These are phyloP conservation scores for Antitrichia curtipendula DNA, from an alignment of 225 moss, liverwort and hornwort species.

Conservation along the genomic window DNA sequence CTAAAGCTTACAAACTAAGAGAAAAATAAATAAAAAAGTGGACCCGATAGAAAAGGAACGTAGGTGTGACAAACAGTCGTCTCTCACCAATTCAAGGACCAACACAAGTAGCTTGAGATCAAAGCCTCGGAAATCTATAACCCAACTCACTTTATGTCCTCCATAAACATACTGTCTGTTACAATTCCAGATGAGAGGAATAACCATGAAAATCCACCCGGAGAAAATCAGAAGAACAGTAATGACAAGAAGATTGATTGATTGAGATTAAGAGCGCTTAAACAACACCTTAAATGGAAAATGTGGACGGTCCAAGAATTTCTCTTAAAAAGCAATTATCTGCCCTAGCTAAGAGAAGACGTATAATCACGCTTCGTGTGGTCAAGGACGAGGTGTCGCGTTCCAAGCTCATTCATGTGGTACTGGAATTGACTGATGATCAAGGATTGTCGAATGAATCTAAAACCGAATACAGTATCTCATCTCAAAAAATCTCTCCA, in stretches of 20 bases:
- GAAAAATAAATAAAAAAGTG: not conserved
- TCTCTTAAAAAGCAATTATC: not conserved
- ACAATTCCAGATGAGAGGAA: not conserved
- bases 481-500: not conserved
- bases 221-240: not conserved
- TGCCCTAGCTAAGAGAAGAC: not conserved
- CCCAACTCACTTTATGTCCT: not conserved
- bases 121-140: not conserved
- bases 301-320: not conserved
- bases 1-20: too few relatives aligned
- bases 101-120: not conserved
- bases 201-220: not conserved
- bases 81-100: conserved; percentile 1
- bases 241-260: not conserved
- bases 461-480: not conserved
- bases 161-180: not conserved
- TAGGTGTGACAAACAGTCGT: not conserved
- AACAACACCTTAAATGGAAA: not conserved
- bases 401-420: not conserved
- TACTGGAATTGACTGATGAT: not conserved
- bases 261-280: not conserved
- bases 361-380: not conserved
- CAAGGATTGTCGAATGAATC: not conserved
- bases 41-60: not conserved
- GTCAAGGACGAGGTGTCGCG: not conserved